Base-by-base conservation (phyloP, 1,139 yeast species). In the Kluyveromyces sp. region DNA sequence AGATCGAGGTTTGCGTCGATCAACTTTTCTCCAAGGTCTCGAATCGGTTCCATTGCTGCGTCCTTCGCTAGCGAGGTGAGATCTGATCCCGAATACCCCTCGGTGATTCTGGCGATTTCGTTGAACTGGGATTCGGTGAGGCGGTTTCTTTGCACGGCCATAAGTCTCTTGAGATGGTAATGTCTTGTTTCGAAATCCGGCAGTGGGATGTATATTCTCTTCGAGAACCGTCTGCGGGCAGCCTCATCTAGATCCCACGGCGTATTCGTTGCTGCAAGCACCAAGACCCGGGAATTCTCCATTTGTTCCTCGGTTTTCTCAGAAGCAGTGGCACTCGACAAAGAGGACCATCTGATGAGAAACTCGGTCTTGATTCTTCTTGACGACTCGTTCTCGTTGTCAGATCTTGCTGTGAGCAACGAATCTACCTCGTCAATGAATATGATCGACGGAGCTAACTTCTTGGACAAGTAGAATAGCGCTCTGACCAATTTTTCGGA, bases 191-290 rank as follows among this genome's bases (percentile, higher is more conserved):
- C 80, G 39, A 63, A 72, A 51, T 78, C 83, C 0, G 85, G 84
- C 35, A 79, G 63, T n/a, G 84, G 83, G 41, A 79, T 77, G 56
- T 78, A 77, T 42, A 77, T 74, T 45, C 83, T 65, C 53, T 78
- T 70, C 3, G 77, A 77, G 56, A 79, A 79, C 49, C 84, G 65
- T 58, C 83, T 68, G 54, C 83, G 65, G 3, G 83, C 83, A 1
- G 83, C 83, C 50, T 78, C 83, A 60, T 78, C 84, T 49, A 79
- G 78, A 12, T 77, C 71, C 85, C 85, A 79, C 1, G 85, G 85
- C 44, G 78, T 59, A 54, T 78, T 78, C 2, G 84, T 78, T 1
- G 84, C 83, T 2, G 82, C 83, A 29, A 78, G 58, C 7, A 79
- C 78, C 25, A 78, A 65, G 0, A 78, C 83, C 42, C 66, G 67